Evolutionary conservation across 257 asterid genomes (phyloP), one percentile per base, ranked within the genome.

Genomic region (Agastache rugosa): DNA sequence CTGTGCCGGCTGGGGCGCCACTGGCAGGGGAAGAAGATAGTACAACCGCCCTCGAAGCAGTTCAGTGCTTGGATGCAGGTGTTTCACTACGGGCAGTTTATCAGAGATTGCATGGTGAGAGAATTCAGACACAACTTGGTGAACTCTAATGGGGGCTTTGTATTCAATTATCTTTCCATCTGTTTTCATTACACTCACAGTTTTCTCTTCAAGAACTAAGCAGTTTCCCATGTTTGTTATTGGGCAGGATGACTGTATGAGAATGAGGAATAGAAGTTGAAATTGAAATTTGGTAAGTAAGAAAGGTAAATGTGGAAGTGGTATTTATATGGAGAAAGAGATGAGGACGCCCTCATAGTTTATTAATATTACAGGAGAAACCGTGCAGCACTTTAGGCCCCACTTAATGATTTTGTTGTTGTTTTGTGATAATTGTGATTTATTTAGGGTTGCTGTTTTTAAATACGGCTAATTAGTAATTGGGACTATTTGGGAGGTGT

Each of bases 91-190:
- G 7, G 92, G 85, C 34, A 82, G 80, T 4, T 83, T 73, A 54
- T 92, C 93, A 35, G 90, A 81, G 64, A 90, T 69, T 75, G 88
- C 90, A 85, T 90, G 96, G 75, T 83, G 69, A 68, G 71, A 47
- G 75, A 61, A 85, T 76, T 80, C 79, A 25, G 95, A 83, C 75
- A 89, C 65, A 22, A 89, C 82, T 69, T 88, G 87, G 53, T 82
- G 78, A 59, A 85, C 96, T 79, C 73, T 83, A 4, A 84, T 79
- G 8, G 96, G 94, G 67, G 89, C 29, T 75, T 81, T 87, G 84
- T 85, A 87, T 67, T 88, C 89, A n/a, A 92, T 83, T 64, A 83
- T 80, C 74, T 87, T 84, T 22, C 96, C 97, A 80, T 90, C 92
- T 77, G 86, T 71, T 85, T 87, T 92, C 78, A 88, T 83, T 31